These are phyloP conservation scores for Poa pratensis DNA, from an alignment of 176 grass and related monocot genomes.

Conservation along the genomic window DNA sequence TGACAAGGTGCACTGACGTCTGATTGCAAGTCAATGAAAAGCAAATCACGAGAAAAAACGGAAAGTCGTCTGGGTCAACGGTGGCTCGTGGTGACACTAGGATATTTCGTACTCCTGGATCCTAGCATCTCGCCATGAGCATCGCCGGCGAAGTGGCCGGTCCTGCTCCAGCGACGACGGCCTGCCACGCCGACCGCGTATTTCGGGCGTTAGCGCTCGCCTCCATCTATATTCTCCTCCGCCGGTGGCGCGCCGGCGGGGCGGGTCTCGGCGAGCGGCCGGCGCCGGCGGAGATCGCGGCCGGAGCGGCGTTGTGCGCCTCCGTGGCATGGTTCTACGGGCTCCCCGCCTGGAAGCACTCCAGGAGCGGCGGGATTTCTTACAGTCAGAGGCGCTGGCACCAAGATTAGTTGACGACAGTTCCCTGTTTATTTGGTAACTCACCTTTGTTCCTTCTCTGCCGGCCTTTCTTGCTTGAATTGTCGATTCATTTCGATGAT, in stretches of 20 bases:
- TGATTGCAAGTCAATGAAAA: too few species aligned
- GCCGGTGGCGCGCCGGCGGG: slow-evolving; percentile 46
- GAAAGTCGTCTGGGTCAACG: too few species aligned
- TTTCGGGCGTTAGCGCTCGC: slow-evolving; percentile 39
- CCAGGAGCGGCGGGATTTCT: not conserved
- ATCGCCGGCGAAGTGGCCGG: slow-evolving; percentile 25
- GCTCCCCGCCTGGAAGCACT: slow-evolving; percentile 17
- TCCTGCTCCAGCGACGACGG: not conserved
- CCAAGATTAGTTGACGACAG: slow-evolving; percentile 27
- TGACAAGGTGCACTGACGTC: too few species aligned
- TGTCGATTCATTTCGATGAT: not conserved
- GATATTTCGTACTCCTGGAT: too few species aligned
- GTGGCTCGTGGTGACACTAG: too few species aligned
- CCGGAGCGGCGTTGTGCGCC: slow-evolving; percentile 24
- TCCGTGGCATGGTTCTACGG: slow-evolving; percentile 43
- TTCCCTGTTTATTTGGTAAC: slow-evolving; percentile 19
- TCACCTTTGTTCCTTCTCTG: not conserved
- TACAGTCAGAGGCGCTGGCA: not conserved
- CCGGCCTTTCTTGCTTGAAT: not conserved
- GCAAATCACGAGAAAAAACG: too few species aligned
- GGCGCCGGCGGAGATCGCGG: slow-evolving; percentile 50
- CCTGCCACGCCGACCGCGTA: slow-evolving; percentile 23
- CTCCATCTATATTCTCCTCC: slow-evolving; percentile 54
- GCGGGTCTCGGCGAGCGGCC: slow-evolving; percentile 16
- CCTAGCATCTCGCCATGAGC: too few species aligned